Percentiles rank a stretch among this genome's conserved stretches.
Conservation (phyloP, 148 eudicot species). For the Heliosperma pusillum region DNA sequence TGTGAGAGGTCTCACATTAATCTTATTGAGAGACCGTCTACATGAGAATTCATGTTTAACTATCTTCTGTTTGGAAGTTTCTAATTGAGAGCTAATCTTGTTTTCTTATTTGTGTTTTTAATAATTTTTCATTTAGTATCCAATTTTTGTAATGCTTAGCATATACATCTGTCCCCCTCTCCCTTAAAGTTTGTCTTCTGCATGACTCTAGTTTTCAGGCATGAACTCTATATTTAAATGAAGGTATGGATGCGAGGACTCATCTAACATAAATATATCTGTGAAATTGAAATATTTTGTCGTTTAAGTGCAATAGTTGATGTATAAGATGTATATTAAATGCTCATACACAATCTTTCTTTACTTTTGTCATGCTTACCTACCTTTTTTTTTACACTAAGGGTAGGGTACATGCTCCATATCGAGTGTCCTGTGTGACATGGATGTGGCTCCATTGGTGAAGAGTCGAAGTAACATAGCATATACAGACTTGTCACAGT, state of each 20-base stretch:
- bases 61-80: neutral
- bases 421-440: neutral
- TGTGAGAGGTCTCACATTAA: too few relatives aligned
- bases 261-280: neutral
- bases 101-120: neutral
- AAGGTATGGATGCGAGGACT: neutral
- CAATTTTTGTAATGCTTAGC: neutral
- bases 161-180: neutral
- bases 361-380: too few relatives aligned
- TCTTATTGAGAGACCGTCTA: too few relatives aligned
- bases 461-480: neutral
- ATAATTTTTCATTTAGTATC: neutral
- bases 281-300: neutral
- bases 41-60: too few relatives aligned
- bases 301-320: neutral
- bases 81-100: neutral
- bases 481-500: neutral
- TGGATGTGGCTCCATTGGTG: neutral
- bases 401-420: neutral
- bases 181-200: neutral
- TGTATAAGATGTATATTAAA: neutral
- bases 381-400: too few relatives aligned
- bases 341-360: neutral
- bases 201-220: too few relatives aligned
- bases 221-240: neutral